Evolutionary conservation across 352 stramenopile species (phyloP), one percentile per base, ranked within the genome.

Genomic region (Pythium aquatile): DNA sequence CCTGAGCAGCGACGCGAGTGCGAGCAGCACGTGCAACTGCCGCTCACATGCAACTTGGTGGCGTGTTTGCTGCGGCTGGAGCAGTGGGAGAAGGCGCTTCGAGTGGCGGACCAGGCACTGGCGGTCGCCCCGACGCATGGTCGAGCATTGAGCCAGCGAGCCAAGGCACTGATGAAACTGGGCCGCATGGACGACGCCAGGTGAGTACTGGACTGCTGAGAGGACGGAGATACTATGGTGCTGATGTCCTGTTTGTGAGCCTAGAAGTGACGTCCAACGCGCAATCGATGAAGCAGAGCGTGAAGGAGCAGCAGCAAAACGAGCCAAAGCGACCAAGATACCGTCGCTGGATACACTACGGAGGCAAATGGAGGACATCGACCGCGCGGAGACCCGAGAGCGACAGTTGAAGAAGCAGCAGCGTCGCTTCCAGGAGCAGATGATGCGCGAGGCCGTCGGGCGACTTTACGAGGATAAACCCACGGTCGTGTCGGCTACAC

Each of bases 61-160:
- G 81, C 86, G 26, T 92, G 84, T 33, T 81, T 93, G 73, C 60
- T 93, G 4, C 87, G 88, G 78, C 48, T 85, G 54, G 73, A 90
- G 78, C 77, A 91, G 70, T 91, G 79, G 76, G 70, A 82, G 2
- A 93, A 91, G 58, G 83, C 85, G 14, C 69, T 68, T 17, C 68
- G 78, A 53, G 86, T 93, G 54, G 79, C 73, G 40, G 71, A 84
- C 20, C 73, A 90, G 69, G 81, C 75, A 24, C 71, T 93, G 39
- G 48, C 57, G 5, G 56, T 90, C 11, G 74, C 85, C 57, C 56
- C 78, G 0, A 73, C 57, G 20, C 77, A 76, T 57, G 53, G 80
- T n/a, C 87, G 87, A 42, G 73, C 81, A 6, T 68, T 87, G 44
- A 77, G 85, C 48, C 82, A 92, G 53, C 81, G 83, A 8, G 82